A percentile compares a stretch with the other conserved stretches of the same genome.
These are phyloP conservation scores for Boletus holoroseus DNA, from an alignment of 1,284 basidiomycete genomes.

Conservation along the genomic window DNA sequence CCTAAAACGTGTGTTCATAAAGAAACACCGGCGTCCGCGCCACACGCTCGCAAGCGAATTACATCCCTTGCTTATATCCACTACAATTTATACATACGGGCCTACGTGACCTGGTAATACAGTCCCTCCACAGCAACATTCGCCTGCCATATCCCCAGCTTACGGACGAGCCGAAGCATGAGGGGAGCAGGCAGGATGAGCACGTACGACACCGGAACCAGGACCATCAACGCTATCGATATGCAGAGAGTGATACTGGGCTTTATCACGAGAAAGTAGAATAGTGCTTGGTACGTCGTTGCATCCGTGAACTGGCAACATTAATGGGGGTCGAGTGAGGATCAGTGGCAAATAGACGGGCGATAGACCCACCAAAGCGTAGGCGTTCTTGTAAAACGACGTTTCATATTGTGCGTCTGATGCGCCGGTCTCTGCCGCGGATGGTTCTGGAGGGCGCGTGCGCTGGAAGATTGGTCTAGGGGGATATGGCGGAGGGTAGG, in stretches of 20 bases:
- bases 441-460: conserved; percentile 41
- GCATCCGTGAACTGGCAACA: conserved; percentile 67
- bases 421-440: conserved; percentile 48
- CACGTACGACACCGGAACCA: conserved; percentile 54
- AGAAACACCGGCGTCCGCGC: conserved; percentile 24
- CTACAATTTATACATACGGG: conserved; percentile 1
- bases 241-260: conserved; percentile 70
- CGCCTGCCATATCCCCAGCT: conserved; percentile 73
- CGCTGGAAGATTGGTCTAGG: conserved; percentile 67
- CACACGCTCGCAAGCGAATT: conserved; percentile 25
- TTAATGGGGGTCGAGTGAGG: conserved; percentile 10
- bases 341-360: background rate
- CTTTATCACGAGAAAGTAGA: conserved; percentile 81
- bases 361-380: conserved; percentile 59
- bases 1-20: conserved; percentile 30
- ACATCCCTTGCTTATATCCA: background rate
- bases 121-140: conserved; percentile 73
- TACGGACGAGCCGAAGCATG: conserved; percentile 55
- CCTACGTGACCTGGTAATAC: conserved; percentile 42
- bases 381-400: conserved; percentile 72
- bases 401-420: conserved; percentile 41
- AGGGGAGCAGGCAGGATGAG: conserved; percentile 62
- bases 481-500: conserved; percentile 53
- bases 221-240: conserved; percentile 46
- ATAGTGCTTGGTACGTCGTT: conserved; percentile 73